These are phyloP conservation scores for Sarcomyxa edulis DNA, from an alignment of 768 basidiomycete genomes.

Conservation along the genomic window DNA sequence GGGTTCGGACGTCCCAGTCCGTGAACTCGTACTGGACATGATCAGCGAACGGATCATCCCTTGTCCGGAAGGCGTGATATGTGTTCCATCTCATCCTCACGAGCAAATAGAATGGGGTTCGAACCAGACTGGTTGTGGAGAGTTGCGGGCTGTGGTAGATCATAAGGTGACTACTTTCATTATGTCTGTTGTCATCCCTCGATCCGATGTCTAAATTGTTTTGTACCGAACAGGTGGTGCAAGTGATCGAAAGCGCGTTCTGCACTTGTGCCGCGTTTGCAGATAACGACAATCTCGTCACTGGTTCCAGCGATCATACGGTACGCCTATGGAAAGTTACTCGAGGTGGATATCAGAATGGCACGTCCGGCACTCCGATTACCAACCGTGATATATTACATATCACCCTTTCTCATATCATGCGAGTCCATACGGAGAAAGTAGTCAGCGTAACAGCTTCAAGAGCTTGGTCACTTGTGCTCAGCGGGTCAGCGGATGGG, in stretches of 20 bases:
- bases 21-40: constrained; percentile 50
- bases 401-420: constrained; percentile 57
- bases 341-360: constrained; percentile 25
- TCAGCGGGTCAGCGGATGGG: constrained; percentile 84
- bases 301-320: constrained; percentile 75
- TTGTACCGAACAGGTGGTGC: constrained; percentile 45
- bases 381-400: constrained; percentile 13
- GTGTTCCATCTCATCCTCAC: constrained; percentile 53
- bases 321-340: constrained; percentile 78
- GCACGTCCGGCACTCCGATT: constrained; percentile 16
- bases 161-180: constrained; percentile 38
- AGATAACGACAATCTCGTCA: constrained; percentile 66
- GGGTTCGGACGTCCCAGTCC: constrained; percentile 39
- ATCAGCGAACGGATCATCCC: constrained; percentile 58
- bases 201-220: constrained; percentile 1
- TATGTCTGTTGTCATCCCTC: constrained; percentile 2
- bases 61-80: constrained; percentile 52
- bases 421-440: constrained; percentile 73
- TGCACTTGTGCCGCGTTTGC: constrained; percentile 77
- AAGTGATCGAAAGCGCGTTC: constrained; percentile 70
- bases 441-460: constrained; percentile 70
- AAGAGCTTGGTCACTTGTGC: constrained; percentile 73
- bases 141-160: constrained; percentile 61
- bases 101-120: constrained; percentile 69
- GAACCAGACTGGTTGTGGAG: constrained; percentile 37